These are phyloP conservation scores for Xylaria telfairii DNA, from an alignment of 495 filamentous ascomycete genomes.

Conservation along the genomic window DNA sequence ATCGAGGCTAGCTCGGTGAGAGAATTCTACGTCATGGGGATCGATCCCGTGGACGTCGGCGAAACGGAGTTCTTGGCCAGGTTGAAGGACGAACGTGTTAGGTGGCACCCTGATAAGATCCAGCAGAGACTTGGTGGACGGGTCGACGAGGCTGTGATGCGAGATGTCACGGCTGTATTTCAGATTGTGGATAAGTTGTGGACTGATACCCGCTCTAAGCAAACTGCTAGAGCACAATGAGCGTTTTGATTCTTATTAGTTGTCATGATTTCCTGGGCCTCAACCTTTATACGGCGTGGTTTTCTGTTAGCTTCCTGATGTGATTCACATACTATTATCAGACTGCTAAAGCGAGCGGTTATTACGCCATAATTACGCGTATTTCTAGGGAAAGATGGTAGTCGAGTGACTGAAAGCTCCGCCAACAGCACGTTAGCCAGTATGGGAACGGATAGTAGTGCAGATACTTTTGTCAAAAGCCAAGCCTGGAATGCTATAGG, in stretches of 20 bases:
- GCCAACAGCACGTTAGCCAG: too few relatives aligned
- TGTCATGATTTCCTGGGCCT: background rate
- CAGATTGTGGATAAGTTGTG: constrained; percentile 88
- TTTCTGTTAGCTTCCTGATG: background rate
- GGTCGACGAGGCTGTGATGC: constrained; percentile 71
- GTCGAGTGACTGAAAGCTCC: too few relatives aligned
- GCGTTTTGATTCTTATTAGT: constrained; percentile 14
- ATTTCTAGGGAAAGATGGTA: too few relatives aligned
- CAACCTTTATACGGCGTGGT: background rate
- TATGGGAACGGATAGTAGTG: too few relatives aligned
- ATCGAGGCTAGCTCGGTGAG: constrained; percentile 40
- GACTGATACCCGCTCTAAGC: constrained; percentile 60
- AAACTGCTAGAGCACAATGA: constrained; percentile 26
- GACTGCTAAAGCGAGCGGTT: too few relatives aligned
- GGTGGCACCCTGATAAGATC: constrained; percentile 99
- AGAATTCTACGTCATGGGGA: constrained; percentile 51
- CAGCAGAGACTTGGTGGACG: constrained; percentile 81
- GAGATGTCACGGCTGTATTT: constrained; percentile 84
- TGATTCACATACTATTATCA: background rate
- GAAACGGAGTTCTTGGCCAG: constrained; percentile 63
- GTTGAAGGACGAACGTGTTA: constrained; percentile 83
- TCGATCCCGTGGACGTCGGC: constrained; percentile 54
- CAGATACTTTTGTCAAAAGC: too few relatives aligned
- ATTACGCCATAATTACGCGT: too few relatives aligned
- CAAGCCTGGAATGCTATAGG: too few relatives aligned